Evolutionary conservation across 768 basidiomycete species (phyloP).

Genomic region (Symmetrospora coprosmae): DNA sequence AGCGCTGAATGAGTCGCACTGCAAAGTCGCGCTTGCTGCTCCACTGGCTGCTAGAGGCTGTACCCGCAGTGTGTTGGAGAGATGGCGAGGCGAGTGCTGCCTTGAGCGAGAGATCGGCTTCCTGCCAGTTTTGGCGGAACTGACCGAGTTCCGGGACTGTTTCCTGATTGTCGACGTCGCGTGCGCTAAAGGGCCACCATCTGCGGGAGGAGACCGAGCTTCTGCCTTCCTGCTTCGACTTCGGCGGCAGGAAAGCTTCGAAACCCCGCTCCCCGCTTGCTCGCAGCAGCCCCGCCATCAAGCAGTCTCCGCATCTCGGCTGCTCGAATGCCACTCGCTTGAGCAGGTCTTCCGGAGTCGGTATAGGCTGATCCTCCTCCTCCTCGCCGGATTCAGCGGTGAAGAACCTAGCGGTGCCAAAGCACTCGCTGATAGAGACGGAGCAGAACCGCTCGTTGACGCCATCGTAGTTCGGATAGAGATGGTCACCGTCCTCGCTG

Average conservation of each 20-base stretch:
- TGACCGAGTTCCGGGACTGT: background rate
- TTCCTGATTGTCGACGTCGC: background rate
- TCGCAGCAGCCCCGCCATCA: conserved; percentile 36
- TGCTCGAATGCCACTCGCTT: conserved; percentile 37
- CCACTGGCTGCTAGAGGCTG: too few species aligned
- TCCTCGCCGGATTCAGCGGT: background rate
- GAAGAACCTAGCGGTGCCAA: conserved; percentile 26
- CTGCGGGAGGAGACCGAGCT: too few species aligned
- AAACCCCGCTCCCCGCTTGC: conserved; percentile 37
- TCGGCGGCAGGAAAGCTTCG: conserved; percentile 37
- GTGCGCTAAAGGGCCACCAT: too few species aligned
- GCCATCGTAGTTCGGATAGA: background rate
- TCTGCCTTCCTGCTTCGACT: background rate
- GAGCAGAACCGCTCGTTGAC: conserved; percentile 18
- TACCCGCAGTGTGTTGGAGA: too few species aligned
- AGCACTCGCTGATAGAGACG: conserved; percentile 30
- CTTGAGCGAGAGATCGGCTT: background rate
- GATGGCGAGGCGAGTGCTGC: too few species aligned
- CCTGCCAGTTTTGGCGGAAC: background rate
- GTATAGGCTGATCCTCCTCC: conserved; percentile 20
- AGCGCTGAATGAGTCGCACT: conserved; percentile 4
- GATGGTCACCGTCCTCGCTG: background rate
- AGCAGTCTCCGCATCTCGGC: conserved; percentile 39
- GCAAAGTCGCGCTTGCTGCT: conserved; percentile 9
- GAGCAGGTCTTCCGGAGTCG: conserved; percentile 33